Percentiles rank a stretch among this genome's conserved stretches.
These are phyloP conservation scores for Irpex sp. DNA, from an alignment of 1,284 basidiomycete genomes.

Conservation along the genomic window DNA sequence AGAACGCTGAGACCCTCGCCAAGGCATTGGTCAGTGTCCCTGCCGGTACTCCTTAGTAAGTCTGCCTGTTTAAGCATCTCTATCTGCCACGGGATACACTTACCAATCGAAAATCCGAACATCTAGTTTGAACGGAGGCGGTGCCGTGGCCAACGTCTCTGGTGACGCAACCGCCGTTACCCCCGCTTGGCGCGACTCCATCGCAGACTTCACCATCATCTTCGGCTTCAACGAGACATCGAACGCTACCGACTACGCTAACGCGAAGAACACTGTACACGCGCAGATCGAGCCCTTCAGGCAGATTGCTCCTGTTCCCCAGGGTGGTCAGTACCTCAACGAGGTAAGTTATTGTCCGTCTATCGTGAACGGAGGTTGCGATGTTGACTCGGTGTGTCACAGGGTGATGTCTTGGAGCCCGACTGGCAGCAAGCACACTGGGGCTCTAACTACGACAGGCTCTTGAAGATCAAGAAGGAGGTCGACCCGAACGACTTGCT, in stretches of 20 bases:
- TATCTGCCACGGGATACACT: background rate
- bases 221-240: background rate
- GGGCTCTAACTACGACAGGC: constrained; percentile 45
- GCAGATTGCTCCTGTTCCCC: constrained; percentile 20
- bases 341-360: constrained; percentile 29
- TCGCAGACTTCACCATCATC: background rate
- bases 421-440: constrained; percentile 50
- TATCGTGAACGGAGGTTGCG: background rate
- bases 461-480: constrained; percentile 49
- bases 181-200: background rate
- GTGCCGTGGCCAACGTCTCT: background rate
- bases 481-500: background rate
- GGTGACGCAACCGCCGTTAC: background rate
- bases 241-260: background rate
- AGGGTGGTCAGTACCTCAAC: constrained; percentile 38
- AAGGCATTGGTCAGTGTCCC: background rate
- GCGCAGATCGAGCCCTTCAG: constrained; percentile 10
- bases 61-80: background rate
- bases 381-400: background rate
- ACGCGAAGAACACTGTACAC: background rate
- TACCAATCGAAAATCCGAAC: background rate
- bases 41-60: background rate
- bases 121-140: background rate
- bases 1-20: background rate
- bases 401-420: constrained; percentile 54